phyloP scores from a whole-genome alignment of 2,329 filamentous ascomycete genomes.

The Didymellaceae sp. region DNA sequence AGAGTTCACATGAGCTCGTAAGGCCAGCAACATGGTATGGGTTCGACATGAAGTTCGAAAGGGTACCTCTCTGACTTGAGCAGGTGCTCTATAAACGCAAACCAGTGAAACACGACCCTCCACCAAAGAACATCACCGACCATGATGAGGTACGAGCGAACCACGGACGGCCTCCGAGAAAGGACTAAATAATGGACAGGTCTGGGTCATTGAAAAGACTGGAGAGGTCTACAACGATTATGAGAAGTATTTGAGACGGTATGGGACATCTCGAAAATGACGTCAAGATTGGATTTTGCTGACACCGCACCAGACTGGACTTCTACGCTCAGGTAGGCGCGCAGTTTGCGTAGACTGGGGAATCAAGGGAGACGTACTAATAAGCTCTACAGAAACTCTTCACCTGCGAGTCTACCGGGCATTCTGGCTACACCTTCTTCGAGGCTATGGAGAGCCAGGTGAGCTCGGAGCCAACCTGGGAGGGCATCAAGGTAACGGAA shows the following conservation, averaged over 20 bases:
- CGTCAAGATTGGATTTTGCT: slow-evolving; percentile 24
- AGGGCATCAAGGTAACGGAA: slow-evolving; percentile 39
- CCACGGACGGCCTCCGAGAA: slow-evolving; percentile 11
- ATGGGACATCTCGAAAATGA: slow-evolving; percentile 47
- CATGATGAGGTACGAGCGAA: slow-evolving; percentile 73
- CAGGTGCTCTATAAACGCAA: slow-evolving; percentile 97
- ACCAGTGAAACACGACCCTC: slow-evolving; percentile 81
- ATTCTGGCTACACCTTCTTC: slow-evolving; percentile 89
- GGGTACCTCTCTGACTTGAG: slow-evolving; percentile 24
- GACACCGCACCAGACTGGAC: slow-evolving; percentile 70
- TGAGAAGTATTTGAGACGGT: slow-evolving; percentile 86
- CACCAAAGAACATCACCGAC: slow-evolving; percentile 77
- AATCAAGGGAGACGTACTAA: slow-evolving; percentile 22
- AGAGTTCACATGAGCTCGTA: slow-evolving; percentile 42
- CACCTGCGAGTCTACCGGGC: slow-evolving; percentile 94
- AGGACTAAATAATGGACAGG: slow-evolving; percentile 59
- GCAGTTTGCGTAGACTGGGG: not conserved
- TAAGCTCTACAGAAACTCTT: slow-evolving; percentile 71
- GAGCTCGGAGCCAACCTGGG: slow-evolving; percentile 50
- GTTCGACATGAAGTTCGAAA: not conserved
- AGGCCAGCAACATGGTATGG: slow-evolving; percentile 43
- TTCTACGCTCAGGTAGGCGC: slow-evolving; percentile 84
- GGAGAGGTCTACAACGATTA: slow-evolving; percentile 89
- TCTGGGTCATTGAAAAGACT: slow-evolving; percentile 90
- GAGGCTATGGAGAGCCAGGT: slow-evolving; percentile 92